Conservation (phyloP, 495 filamentous ascomycete genomes). For the Tuber magnatum region DNA sequence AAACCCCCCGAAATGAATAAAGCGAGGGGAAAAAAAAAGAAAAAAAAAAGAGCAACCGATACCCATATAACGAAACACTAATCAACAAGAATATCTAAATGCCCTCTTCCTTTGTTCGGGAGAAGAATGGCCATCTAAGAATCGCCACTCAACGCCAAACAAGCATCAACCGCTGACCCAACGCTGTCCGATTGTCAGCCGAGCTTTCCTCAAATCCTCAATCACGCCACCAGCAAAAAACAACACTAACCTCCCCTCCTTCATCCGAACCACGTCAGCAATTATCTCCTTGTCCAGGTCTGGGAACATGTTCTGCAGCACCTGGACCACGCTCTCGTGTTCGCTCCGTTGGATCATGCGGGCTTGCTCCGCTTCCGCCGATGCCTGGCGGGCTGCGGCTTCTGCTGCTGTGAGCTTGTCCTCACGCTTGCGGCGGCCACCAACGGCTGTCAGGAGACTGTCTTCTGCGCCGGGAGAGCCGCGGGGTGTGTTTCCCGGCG, state of each 20-base stretch:
- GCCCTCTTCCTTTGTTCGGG: not conserved
- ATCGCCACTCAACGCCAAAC: constrained; percentile 37
- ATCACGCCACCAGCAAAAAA: constrained; percentile 25
- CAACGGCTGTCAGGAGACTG: constrained; percentile 35
- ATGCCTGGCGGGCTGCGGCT: constrained; percentile 86
- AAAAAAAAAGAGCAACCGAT: constrained; percentile 26
- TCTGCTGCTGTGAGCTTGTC: constrained; percentile 64
- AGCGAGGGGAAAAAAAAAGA: constrained; percentile 8
- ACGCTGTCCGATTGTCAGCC: constrained; percentile 35
- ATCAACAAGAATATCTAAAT: constrained; percentile 25
- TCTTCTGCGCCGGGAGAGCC: constrained; percentile 48
- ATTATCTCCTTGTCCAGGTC: constrained; percentile 46
- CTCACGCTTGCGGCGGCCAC: constrained; percentile 45
- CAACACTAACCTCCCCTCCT: constrained; percentile 42
- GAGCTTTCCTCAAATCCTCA: constrained; percentile 28
- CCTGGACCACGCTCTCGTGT: constrained; percentile 81
- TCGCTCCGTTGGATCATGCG: constrained; percentile 75
- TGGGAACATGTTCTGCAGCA: constrained; percentile 39
- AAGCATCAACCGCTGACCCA: constrained; percentile 39
- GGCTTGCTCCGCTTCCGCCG: constrained; percentile 84
- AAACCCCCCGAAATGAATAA: not conserved
- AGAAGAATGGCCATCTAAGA: constrained; percentile 3
- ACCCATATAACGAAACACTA: constrained; percentile 34
- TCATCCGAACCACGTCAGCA: constrained; percentile 43
- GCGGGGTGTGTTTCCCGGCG: constrained; percentile 52